A percentile compares a stretch with the other conserved stretches of the same genome.
phyloP scores from a whole-genome alignment of 2,329 filamentous ascomycete genomes.

The Ceratocystis destructans region DNA sequence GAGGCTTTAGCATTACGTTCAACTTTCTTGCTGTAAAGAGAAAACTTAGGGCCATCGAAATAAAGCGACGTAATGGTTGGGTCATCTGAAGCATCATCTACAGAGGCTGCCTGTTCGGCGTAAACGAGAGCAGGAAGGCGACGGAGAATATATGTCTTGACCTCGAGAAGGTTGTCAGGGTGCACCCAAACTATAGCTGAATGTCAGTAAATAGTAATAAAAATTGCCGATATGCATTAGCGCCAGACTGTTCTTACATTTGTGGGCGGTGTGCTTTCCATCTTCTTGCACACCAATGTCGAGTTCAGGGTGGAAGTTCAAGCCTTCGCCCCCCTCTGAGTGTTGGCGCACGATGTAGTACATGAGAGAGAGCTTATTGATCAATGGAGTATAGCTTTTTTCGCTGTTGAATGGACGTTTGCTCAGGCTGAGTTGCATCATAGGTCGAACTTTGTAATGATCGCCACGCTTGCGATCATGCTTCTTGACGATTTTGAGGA shows the following conservation, averaged over 20 bases:
- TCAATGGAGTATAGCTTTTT: conserved; percentile 69
- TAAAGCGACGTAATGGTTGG: conserved; percentile 92
- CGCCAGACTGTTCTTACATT: conserved; percentile 45
- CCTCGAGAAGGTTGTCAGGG: conserved; percentile 84
- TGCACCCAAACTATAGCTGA: conserved; percentile 69
- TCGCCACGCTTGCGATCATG: conserved; percentile 86
- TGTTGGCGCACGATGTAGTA: conserved; percentile 88
- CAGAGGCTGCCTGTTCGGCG: conserved; percentile 72
- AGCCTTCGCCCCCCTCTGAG: conserved; percentile 44
- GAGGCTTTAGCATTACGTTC: conserved; percentile 60
- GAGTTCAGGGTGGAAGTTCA: conserved; percentile 24
- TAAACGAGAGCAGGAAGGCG: conserved; percentile 85
- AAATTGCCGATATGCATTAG: not conserved
- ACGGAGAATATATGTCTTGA: conserved; percentile 89
- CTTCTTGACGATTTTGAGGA: conserved; percentile 97
- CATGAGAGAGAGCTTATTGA: conserved; percentile 86
- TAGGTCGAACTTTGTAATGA: conserved; percentile 74
- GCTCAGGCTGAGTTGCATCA: conserved; percentile 82
- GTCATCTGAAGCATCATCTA: conserved; percentile 67
- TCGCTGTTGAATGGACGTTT: conserved; percentile 90
- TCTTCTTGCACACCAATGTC: conserved; percentile 38
- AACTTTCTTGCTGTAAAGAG: conserved; percentile 76
- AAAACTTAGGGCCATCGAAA: conserved; percentile 79
- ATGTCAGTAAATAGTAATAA: conserved; percentile 24
- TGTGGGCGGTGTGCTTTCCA: conserved; percentile 59